A percentile compares a stretch with the other conserved stretches of the same genome.
phyloP scores from a whole-genome alignment of 2,329 filamentous ascomycete species.

The Xylariaceae sp. region DNA sequence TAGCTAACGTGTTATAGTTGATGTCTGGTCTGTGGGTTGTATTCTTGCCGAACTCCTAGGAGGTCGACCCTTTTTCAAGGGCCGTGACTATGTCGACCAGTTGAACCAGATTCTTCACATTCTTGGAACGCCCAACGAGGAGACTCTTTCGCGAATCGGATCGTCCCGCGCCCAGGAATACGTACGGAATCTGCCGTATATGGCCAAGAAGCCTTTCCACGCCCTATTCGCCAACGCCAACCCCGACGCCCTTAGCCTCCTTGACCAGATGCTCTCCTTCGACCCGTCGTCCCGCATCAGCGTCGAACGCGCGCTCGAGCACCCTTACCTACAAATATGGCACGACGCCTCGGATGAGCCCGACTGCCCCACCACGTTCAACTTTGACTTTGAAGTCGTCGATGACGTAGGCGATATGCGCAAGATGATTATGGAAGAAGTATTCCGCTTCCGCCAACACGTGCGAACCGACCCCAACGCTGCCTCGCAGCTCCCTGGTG shows the following conservation, averaged over 20 bases:
- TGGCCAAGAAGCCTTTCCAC: conserved; percentile 89
- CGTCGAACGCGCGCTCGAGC: conserved; percentile 91
- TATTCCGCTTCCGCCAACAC: conserved; percentile 70
- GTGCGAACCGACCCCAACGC: conserved; percentile 48
- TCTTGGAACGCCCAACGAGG: conserved; percentile 92
- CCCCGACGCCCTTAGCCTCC: conserved; percentile 87
- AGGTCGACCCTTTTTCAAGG: conserved; percentile 97
- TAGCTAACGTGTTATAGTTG: conserved; percentile 54
- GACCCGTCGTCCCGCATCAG: conserved; percentile 90
- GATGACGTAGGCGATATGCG: conserved; percentile 95
- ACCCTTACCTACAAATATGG: conserved; percentile 96
- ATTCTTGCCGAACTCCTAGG: conserved; percentile 95
- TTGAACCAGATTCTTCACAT: conserved; percentile 99
- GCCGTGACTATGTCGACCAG: conserved; percentile 97
- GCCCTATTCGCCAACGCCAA: conserved; percentile 90
- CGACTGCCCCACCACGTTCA: conserved; percentile 85
- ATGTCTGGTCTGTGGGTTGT: conserved; percentile 98
- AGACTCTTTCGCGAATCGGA: conserved; percentile 87
- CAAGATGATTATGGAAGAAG: conserved; percentile 94
- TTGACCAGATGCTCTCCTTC: conserved; percentile 96
- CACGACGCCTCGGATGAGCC: conserved; percentile 97
- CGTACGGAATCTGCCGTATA: conserved; percentile 89
- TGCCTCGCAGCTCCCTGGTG: conserved; percentile 30
- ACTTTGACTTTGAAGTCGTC: conserved; percentile 97
- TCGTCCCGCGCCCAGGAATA: conserved; percentile 96